phyloP scores from a whole-genome alignment of 352 stramenopile genomes.

The Phytophthora podocarpi region DNA sequence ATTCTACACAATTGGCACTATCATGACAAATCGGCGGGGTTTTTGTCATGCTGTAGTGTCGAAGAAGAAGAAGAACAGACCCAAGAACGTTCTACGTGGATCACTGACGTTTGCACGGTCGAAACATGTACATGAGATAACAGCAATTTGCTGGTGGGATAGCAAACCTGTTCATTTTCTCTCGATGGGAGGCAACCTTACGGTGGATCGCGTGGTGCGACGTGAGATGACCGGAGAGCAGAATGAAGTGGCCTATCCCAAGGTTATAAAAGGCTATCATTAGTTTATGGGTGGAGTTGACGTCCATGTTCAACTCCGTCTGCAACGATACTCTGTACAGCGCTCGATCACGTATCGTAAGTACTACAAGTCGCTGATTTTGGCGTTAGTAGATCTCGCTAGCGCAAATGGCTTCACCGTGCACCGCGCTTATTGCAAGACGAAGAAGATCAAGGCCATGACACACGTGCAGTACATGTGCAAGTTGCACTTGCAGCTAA shows the following conservation, averaged over 20 bases:
- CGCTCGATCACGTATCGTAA: slow-evolving; percentile 5
- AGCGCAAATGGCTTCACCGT: slow-evolving; percentile 12
- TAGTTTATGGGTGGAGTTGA: slow-evolving; percentile 18
- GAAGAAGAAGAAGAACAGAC: slow-evolving; percentile 10
- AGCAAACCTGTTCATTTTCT: slow-evolving; percentile 13
- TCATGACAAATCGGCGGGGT: no score
- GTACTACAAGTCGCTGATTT: slow-evolving; percentile 22
- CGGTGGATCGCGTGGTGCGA: neutral
- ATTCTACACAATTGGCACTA: no score
- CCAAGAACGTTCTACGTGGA: slow-evolving; percentile 3
- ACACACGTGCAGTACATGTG: slow-evolving; percentile 7
- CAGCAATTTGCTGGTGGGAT: slow-evolving; percentile 4
- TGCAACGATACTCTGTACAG: slow-evolving; percentile 16
- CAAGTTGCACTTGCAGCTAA: neutral
- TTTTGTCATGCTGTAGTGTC: no score
- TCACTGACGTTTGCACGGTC: slow-evolving; percentile 1
- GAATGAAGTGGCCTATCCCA: slow-evolving; percentile 3
- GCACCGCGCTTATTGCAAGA: slow-evolving; percentile 1
- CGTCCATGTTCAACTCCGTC: slow-evolving; percentile 9
- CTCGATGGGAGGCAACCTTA: no score
- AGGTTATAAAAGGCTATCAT: slow-evolving; percentile 13
- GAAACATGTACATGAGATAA: slow-evolving; percentile 2
- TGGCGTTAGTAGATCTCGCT: slow-evolving; percentile 12
- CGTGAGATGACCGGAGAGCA: slow-evolving; percentile 7
- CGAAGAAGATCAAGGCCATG: neutral